Evolutionary conservation across 352 stramenopile species (phyloP).

Genomic region (Phytopythium litorale): DNA sequence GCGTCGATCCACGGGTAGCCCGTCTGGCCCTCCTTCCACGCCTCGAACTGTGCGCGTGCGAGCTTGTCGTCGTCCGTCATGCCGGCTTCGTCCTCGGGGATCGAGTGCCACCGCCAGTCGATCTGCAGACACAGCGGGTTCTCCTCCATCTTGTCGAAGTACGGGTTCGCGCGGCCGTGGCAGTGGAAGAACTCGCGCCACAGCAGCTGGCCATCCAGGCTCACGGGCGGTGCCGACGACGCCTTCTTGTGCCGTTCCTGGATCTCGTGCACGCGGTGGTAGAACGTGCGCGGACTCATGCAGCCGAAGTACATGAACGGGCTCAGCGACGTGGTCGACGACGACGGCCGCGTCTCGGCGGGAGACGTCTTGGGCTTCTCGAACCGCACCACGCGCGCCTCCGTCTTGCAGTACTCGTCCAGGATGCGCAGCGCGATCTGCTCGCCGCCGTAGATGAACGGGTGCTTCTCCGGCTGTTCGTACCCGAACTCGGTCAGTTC

Average conservation of each 20-base stretch:
- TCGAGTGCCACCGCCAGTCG: constrained; percentile 81
- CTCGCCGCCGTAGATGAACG: constrained; percentile 74
- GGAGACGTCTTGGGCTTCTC: constrained; percentile 97
- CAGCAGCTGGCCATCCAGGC: constrained; percentile 92
- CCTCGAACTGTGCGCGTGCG: constrained; percentile 75
- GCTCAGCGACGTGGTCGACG: constrained; percentile 95
- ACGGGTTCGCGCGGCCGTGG: constrained; percentile 69
- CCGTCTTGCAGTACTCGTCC: constrained; percentile 65
- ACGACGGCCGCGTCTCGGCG: constrained; percentile 77
- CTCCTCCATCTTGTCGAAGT: constrained; percentile 94
- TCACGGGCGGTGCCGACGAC: constrained; percentile 86
- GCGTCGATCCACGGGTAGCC: constrained; percentile 98
- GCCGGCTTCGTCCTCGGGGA: constrained; percentile 63
- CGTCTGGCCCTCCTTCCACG: constrained; percentile 94
- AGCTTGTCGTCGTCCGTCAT: constrained; percentile 85
- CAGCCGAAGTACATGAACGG: constrained; percentile 95
- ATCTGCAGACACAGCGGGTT: constrained; percentile 91
- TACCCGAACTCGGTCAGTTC: constrained; percentile 68
- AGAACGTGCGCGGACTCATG: constrained; percentile 89
- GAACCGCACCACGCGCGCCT: constrained; percentile 90
- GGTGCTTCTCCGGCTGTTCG: constrained; percentile 41
- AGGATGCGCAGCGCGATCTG: constrained; percentile 65
- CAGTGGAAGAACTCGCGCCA: constrained; percentile 96
- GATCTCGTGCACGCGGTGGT: constrained; percentile 83
- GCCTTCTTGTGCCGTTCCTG: constrained; percentile 62